Evolutionary conservation across 164 flowering plant species (phyloP).

Genomic region (Berberis thunbergii): DNA sequence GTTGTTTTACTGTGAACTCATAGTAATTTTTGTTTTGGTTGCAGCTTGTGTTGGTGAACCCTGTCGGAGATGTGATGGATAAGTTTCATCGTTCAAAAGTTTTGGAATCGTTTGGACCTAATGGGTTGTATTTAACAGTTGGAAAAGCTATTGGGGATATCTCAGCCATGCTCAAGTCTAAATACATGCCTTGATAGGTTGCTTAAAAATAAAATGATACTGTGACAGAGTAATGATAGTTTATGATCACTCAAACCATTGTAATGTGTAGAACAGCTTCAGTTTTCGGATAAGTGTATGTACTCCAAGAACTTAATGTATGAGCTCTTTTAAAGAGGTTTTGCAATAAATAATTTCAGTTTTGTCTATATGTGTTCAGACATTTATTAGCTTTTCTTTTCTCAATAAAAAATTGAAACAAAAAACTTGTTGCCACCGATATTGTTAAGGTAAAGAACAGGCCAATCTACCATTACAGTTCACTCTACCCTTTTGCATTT

Average conservation of each 20-base stretch:
- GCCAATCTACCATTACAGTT: too few species aligned
- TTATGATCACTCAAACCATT: neutral
- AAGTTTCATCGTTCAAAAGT: conserved; percentile 51
- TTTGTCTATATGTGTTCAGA: too few species aligned
- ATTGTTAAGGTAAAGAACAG: too few species aligned
- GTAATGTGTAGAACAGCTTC: too few species aligned
- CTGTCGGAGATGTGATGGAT: conserved; percentile 70
- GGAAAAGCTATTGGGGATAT: conserved; percentile 71
- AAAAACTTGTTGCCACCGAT: too few species aligned
- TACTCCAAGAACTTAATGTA: too few species aligned
- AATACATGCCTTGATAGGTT: neutral
- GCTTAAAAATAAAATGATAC: neutral
- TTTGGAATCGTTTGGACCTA: conserved; percentile 29
- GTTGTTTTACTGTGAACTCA: neutral
- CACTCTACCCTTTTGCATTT: too few species aligned
- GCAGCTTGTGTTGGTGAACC: conserved; percentile 85
- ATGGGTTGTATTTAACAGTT: conserved; percentile 55
- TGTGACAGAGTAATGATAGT: neutral
- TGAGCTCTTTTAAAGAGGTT: too few species aligned
- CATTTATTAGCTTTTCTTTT: too few species aligned
- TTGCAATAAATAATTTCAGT: too few species aligned
- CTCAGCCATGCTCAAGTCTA: conserved; percentile 31
- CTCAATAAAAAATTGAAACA: too few species aligned
- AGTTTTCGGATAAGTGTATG: too few species aligned
- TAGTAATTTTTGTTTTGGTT: neutral